Conservation (phyloP, 140 eudicot genomes). For the Anethum foeniculum region DNA sequence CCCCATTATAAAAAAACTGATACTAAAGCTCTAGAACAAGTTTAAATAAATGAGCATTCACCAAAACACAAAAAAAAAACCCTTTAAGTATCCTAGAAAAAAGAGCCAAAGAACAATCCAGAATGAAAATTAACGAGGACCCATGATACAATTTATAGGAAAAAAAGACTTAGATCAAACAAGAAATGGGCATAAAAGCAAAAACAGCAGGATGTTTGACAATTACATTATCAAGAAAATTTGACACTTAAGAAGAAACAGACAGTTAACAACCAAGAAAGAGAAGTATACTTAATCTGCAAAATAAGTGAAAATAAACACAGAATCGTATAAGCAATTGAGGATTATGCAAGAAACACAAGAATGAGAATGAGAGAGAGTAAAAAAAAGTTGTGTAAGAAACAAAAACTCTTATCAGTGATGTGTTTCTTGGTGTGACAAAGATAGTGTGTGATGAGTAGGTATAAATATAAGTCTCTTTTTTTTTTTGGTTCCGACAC, state of each 20-base stretch:
- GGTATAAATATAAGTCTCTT: slow-evolving; percentile 11
- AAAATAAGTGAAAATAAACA: slow-evolving; percentile 15
- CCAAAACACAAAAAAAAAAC: slow-evolving; percentile 19
- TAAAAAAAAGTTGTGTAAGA: slow-evolving; percentile 4
- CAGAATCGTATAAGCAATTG: neutral
- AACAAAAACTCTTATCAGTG: slow-evolving; percentile 10
- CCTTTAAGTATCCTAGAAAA: slow-evolving; percentile 1
- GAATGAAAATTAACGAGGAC: slow-evolving; percentile 35
- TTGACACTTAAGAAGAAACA: slow-evolving; percentile 17
- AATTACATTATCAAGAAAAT: slow-evolving; percentile 36
- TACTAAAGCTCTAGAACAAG: slow-evolving; percentile 20
- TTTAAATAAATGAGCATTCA: slow-evolving; percentile 29
- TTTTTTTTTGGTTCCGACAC: slow-evolving; percentile 16
- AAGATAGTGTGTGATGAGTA: slow-evolving; percentile 65
- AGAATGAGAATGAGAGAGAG: slow-evolving; percentile 8
- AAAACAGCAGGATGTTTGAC: slow-evolving; percentile 11
- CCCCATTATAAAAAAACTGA: slow-evolving; percentile 34
- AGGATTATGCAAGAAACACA: slow-evolving; percentile 1
- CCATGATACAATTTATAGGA: slow-evolving; percentile 26
- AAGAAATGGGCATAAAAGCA: slow-evolving; percentile 26
- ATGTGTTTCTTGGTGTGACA: slow-evolving; percentile 30
- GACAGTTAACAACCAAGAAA: slow-evolving; percentile 19
- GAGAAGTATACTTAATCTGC: slow-evolving; percentile 3
- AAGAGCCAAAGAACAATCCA: slow-evolving; percentile 1
- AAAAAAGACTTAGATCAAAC: slow-evolving; percentile 18